phyloP scores from a whole-genome alignment of 2,329 filamentous ascomycete genomes.

The Cladobotryum mycophilum region DNA sequence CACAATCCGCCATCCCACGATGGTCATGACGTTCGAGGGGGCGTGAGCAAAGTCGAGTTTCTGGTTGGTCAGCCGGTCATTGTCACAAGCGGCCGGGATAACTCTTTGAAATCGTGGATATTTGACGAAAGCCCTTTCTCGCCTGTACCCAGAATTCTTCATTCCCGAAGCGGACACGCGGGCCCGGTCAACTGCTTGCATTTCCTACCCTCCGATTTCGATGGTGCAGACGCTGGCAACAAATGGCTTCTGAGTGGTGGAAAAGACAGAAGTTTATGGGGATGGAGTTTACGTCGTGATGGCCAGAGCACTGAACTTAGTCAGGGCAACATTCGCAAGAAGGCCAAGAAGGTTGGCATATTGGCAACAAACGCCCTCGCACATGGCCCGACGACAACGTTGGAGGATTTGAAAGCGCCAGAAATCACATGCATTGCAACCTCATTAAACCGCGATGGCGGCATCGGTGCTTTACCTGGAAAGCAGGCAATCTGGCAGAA shows the following conservation, averaged over 20 bases:
- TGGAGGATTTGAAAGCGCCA: slow-evolving; percentile 78
- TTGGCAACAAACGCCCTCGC: slow-evolving; percentile 50
- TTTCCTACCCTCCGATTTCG: slow-evolving; percentile 83
- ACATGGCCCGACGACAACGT: slow-evolving; percentile 55
- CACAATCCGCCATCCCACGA: slow-evolving; percentile 67
- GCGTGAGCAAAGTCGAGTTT: slow-evolving; percentile 84
- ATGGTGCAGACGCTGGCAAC: slow-evolving; percentile 79
- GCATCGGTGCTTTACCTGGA: slow-evolving; percentile 77
- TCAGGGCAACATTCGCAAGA: slow-evolving; percentile 81
- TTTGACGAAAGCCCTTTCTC: slow-evolving; percentile 91
- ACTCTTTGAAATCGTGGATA: slow-evolving; percentile 92
- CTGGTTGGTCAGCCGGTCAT: slow-evolving; percentile 83
- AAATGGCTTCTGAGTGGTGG: slow-evolving; percentile 94
- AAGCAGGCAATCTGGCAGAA: slow-evolving; percentile 81
- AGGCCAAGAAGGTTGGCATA: slow-evolving; percentile 81
- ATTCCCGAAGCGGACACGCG: slow-evolving; percentile 82
- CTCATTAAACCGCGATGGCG: slow-evolving; percentile 88
- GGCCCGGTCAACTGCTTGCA: slow-evolving; percentile 74
- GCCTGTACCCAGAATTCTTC: slow-evolving; percentile 75
- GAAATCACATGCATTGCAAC: slow-evolving; percentile 89
- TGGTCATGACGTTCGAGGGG: slow-evolving; percentile 57
- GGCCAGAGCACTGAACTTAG: slow-evolving; percentile 91
- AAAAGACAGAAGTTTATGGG: slow-evolving; percentile 87
- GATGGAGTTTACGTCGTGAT: slow-evolving; percentile 89
- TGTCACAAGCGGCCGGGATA: slow-evolving; percentile 85